Evolutionary conservation across 1,284 basidiomycete genomes (phyloP).

Genomic region (Rhizoctonia solani): DNA sequence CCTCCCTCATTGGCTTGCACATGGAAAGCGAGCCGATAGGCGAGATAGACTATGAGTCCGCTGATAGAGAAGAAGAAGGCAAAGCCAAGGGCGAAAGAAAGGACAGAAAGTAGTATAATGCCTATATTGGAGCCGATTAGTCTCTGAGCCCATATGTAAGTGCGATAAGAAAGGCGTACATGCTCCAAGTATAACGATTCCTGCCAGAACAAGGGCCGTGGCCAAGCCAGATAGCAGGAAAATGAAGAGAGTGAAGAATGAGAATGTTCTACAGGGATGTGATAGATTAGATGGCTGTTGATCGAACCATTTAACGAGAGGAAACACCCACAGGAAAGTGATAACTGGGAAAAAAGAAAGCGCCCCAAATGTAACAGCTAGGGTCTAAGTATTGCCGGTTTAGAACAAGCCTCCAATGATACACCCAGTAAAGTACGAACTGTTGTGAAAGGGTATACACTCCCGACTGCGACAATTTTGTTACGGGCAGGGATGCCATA

Average conservation of each 20-base stretch:
- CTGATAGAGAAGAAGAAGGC: constrained; percentile 12
- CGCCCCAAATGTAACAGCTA: constrained; percentile 3
- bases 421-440: neutral
- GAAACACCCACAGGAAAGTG: constrained; percentile 11
- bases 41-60: neutral
- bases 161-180: constrained; percentile 16
- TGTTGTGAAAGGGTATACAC: constrained; percentile 26
- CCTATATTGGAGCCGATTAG: constrained; percentile 12
- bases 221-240: neutral
- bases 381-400: neutral
- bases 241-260: neutral
- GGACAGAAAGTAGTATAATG: neutral
- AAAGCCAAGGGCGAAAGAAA: constrained; percentile 13
- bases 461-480: constrained; percentile 9
- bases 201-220: neutral
- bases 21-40: constrained; percentile 19
- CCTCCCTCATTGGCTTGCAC: neutral
- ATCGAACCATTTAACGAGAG: neutral
- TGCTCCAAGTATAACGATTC: constrained; percentile 17
- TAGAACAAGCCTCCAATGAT: neutral
- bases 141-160: neutral
- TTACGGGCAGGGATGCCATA: constrained; percentile 27
- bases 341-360: constrained; percentile 5
- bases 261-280: constrained; percentile 3
- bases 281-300: neutral